Percentiles rank a stretch among this genome's conserved stretches.
These are phyloP conservation scores for Vanrija pseudolonga DNA, from an alignment of 1,284 basidiomycete genomes.

Conservation along the genomic window DNA sequence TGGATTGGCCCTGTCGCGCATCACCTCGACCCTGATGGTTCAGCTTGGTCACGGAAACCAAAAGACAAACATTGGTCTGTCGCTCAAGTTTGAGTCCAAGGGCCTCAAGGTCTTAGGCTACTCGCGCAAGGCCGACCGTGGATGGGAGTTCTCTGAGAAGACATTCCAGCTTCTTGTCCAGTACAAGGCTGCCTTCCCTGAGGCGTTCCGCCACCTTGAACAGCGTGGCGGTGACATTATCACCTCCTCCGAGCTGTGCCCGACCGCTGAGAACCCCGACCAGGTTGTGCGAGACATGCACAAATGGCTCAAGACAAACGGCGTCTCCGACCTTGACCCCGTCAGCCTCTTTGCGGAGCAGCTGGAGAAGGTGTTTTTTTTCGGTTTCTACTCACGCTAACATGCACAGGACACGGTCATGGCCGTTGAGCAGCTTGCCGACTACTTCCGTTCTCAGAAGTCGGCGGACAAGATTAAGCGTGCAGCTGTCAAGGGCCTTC, in stretches of 20 bases:
- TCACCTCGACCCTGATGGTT: constrained; percentile 91
- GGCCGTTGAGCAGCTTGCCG: constrained; percentile 70
- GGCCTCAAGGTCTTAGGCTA: constrained; percentile 94
- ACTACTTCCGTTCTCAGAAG: constrained; percentile 62
- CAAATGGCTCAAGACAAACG: constrained; percentile 80
- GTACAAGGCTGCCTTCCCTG: constrained; percentile 78
- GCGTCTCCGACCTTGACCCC: constrained; percentile 84
- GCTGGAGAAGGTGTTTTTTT: constrained; percentile 63
- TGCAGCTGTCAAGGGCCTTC: constrained; percentile 83
- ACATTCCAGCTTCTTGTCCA: constrained; percentile 75
- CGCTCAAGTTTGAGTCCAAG: constrained; percentile 95
- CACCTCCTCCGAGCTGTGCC: constrained; percentile 69
- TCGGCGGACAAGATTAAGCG: constrained; percentile 70
- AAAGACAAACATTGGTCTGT: constrained; percentile 87
- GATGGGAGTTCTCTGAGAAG: constrained; percentile 93
- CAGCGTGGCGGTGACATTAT: constrained; percentile 69
- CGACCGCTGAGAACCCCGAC: constrained; percentile 61
- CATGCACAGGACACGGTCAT: constrained; percentile 63
- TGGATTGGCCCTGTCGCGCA: constrained; percentile 73
- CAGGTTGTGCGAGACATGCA: constrained; percentile 71
- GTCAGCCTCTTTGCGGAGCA: constrained; percentile 91
- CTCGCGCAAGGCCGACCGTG: constrained; percentile 73
- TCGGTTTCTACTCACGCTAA: not conserved
- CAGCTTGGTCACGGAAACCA: constrained; percentile 61
- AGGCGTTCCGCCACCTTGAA: constrained; percentile 70